A percentile compares a stretch with the other conserved stretches of the same genome.
phyloP scores from a whole-genome alignment of 192 early-diverging fungal genomes.

The Gigaspora rosea region DNA sequence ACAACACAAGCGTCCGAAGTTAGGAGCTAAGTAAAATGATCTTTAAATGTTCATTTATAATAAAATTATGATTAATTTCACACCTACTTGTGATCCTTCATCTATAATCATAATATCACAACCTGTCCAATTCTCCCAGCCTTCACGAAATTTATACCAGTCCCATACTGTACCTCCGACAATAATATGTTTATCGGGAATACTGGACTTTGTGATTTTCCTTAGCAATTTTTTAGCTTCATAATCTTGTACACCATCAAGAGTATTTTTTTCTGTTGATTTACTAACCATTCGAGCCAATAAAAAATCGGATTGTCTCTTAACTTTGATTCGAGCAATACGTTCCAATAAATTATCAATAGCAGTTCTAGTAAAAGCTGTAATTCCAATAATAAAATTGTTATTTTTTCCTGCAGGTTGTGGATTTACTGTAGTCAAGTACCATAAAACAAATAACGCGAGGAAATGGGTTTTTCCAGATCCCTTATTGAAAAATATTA shows the following conservation, averaged over 20 bases:
- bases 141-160: slow-evolving; percentile 40
- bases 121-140: slow-evolving; percentile 9
- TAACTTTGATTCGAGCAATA: slow-evolving; percentile 35
- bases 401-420: slow-evolving; percentile 31
- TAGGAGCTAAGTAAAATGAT: slow-evolving; percentile 33
- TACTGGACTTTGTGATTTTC: slow-evolving; percentile 7
- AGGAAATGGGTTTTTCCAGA: slow-evolving; percentile 57
- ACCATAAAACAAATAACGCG: slow-evolving; percentile 45
- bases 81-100: slow-evolving; percentile 40
- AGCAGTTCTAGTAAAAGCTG: slow-evolving; percentile 45
- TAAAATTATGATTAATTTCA: slow-evolving; percentile 21
- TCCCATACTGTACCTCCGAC: slow-evolving; percentile 46
- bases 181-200: slow-evolving; percentile 30
- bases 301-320: slow-evolving; percentile 32
- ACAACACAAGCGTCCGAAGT: slow-evolving; percentile 45
- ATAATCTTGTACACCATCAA: slow-evolving; percentile 16
- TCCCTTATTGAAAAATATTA: slow-evolving; percentile 36
- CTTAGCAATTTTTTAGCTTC: slow-evolving; percentile 10
- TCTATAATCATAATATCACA: slow-evolving; percentile 43
- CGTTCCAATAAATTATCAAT: slow-evolving; percentile 46
- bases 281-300: slow-evolving; percentile 38
- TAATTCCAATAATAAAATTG: slow-evolving; percentile 30
- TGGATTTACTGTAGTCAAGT: slow-evolving; percentile 37
- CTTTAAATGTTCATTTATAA: neutral
- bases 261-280: neutral